Base-by-base conservation (phyloP, 192 early-diverging fungal species). In the Diversispora epigaea region DNA sequence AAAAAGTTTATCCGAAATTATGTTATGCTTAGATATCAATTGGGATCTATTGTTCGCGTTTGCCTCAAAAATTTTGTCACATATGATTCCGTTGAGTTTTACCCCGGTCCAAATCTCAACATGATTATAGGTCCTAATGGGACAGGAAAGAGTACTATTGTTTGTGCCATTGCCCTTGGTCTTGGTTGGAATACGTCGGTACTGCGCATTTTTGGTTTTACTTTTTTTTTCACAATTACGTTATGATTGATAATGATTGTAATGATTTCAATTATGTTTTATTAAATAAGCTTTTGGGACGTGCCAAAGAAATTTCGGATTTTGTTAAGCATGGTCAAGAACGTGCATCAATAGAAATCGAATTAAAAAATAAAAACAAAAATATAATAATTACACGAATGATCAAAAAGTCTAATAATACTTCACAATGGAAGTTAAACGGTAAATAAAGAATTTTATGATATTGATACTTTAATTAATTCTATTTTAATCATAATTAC, bases 111-210 rank as follows among this genome's bases (percentile, higher is more conserved):
- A 0, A 87, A 96, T 73, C 85, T 99, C 79, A 99, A 99, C 81
- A 99, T 99, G 97, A 93, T 98, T 43, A 93, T 98, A 62, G 96
- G 94, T 25, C 93, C 96, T 4, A 98, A 97, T 78, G 96, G 96
- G 8, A 97, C 97, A 0, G 97, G 97, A 58, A 99, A 99, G 77
- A 92, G 90, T 52, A 95, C 95, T 0, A 91, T 97, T 47, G 96
- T 99, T 2, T 97, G 96, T 78, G 96, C 95, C 0, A 92, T 99
- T 64, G 96, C 95, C 12, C 81, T 98, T n/a, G 97, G 96, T 6
- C 85, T 98, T 15, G 96, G 91, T 21, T 94, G 94, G 43, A 88
- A 88, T 54, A 83, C 91, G 4, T 79, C 85, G 22, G 76, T 87
- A 73, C 21, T 52, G 10, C n/a, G 15, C 57, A 22, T 54, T 71